Evolutionary conservation across 768 basidiomycete species (phyloP), one percentile per base, ranked within the genome.

Genomic region (Agrocybe pediades): DNA sequence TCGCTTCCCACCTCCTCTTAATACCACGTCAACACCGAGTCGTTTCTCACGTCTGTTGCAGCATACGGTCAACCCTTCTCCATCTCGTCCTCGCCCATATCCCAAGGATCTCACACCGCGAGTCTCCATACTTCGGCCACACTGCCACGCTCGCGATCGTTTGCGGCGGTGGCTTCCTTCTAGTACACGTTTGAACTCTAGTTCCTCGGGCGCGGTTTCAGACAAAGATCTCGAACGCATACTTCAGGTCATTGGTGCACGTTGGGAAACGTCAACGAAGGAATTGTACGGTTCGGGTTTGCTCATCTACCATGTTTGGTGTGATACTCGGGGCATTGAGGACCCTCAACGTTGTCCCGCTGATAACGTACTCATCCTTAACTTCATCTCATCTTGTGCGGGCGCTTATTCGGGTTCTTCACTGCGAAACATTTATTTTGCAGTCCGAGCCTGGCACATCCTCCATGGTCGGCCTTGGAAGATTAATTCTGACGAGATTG

Each of bases 361-460:
- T 0, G 46, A 19, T 15, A 41, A 29, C 3, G 41, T 20, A 1
- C 58, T 75, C 0, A 49, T 76, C 2, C 19, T 53, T 1, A 8
- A 56, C 0, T 70, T 67, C 23, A 20, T 68, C 0, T 39, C 64
- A 0, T 55, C 26, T 25, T 44, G 56, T 1, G 63, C 65, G 1
- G 74, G 72, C 3, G 23, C 61, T 0, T 71, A 71, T 54, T 55
- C 71, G 7, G 64, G 63, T 0, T 45, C 25, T 9, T 64, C 73
- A 1, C 29, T 74, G 0, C 21, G 41, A 6, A 75, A 73, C 59
- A 73, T 70, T 55, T 20, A 72, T 1, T 41, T 49, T 1, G 66
- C 61, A 0, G 54, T 76, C 2, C 57, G 65, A 1, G 71, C 73
- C 0, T 78, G 76, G 74, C 73, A 78, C 59, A 60, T 68, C 20